Base-by-base conservation (phyloP, 441 rosid species). In the Erodium moschatum region DNA sequence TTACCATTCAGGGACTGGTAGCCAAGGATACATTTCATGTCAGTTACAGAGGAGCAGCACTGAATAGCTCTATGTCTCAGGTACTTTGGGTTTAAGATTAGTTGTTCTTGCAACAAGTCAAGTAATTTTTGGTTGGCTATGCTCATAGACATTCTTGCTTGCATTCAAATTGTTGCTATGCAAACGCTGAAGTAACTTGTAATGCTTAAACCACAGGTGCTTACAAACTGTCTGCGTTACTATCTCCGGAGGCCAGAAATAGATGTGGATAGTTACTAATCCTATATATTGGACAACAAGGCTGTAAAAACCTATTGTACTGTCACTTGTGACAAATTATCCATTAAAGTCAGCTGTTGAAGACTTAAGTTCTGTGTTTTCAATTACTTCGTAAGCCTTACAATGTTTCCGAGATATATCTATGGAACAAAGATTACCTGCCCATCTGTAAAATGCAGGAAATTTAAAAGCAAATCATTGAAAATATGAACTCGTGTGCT, bases 181-280 rank as follows among this genome's bases (percentile, higher is more conserved):
- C 38, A 21, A 69, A 48, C 5, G 4, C 15, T 16, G 27, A 6
- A 52, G 31, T 42, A 46, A 11, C 13, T 10, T 50, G 15, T 24
- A 15, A 38, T 38, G 42, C 12, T 54, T 18, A 70, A 79, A 56
- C 19, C 70, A 73, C 86, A 93, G 98, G 97, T 86, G 64, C 67
- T 93, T 63, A 78, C 80, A 72, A 93, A 93, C 82, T 83, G 90
- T 64, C 81, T 93, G 79, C 94, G 97, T 24, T 93, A 87, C 83
- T 93, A 83, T 73, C 88, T 93, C 24, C 82, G 97, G 74, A 84
- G 96, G 88, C 97, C 98, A 3, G 96, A 89, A 75, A 93, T 91
- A 0, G 97, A 90, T 64, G 71, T 87, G 3, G 91, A 89, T 67
- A 92, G 97, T 74, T 92, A 90, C 67, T 92, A 75, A 66, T 50